These are phyloP conservation scores for Halophytophthora polymorphica DNA, from an alignment of 352 stramenopile genomes.

Conservation along the genomic window DNA sequence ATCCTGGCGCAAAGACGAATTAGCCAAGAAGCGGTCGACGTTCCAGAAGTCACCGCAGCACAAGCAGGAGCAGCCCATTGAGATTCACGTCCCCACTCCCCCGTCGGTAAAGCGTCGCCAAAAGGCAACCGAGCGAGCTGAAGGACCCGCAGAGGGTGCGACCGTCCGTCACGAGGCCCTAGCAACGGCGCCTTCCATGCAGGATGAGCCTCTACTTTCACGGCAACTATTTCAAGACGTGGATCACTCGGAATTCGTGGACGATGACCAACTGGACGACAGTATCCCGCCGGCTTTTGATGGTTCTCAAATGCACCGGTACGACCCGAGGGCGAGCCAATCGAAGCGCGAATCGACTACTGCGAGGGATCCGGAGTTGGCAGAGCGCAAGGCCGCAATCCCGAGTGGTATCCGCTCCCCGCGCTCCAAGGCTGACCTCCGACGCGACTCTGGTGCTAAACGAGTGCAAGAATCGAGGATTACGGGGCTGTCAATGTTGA, in stretches of 20 bases:
- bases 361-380: neutral
- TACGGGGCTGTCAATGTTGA: conserved; percentile 11
- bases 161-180: neutral
- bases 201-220: conserved; percentile 3
- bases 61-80: conserved; percentile 21
- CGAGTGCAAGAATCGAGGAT: conserved; percentile 19
- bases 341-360: neutral
- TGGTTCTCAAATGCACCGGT: conserved; percentile 26
- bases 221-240: conserved; percentile 12
- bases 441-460: conserved; percentile 4
- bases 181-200: neutral
- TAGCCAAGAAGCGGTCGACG: conserved; percentile 18
- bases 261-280: conserved; percentile 6
- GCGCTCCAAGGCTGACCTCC: conserved; percentile 6
- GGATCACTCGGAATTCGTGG: conserved; percentile 1
- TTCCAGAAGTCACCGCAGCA: conserved; percentile 24
- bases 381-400: neutral
- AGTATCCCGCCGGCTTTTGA: conserved; percentile 5
- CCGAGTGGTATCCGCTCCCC: conserved; percentile 1
- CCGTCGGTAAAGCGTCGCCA: conserved; percentile 16
- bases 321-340: neutral
- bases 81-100: conserved; percentile 31
- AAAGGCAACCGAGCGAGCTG: conserved; percentile 1
- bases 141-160: neutral
- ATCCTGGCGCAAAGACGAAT: conserved; percentile 9